Evolutionary conservation across 805 yeast species (phyloP).

Genomic region (Barnettozyma vustinii): DNA sequence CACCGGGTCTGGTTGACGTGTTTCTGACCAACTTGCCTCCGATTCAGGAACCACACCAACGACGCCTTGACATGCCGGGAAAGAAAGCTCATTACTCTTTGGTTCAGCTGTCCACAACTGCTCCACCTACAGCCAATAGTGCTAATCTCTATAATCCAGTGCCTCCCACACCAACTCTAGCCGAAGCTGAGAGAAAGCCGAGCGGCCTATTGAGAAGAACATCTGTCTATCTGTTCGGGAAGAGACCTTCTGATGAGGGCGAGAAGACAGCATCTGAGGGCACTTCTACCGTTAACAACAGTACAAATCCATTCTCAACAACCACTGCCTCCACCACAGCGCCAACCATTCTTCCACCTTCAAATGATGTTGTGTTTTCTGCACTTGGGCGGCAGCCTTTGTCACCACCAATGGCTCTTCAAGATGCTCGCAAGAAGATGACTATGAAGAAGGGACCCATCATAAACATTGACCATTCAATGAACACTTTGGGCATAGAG

Average conservation of each 20-base stretch:
- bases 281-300: constrained; percentile 7
- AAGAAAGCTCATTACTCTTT: constrained; percentile 34
- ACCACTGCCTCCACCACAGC: not conserved
- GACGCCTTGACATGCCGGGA: constrained; percentile 38
- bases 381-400: constrained; percentile 17
- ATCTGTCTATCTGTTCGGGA: not conserved
- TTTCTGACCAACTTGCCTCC: constrained; percentile 33
- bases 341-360: constrained; percentile 4
- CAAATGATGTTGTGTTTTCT: constrained; percentile 9
- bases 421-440: constrained; percentile 71
- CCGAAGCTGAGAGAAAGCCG: not conserved
- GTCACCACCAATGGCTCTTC: constrained; percentile 25
- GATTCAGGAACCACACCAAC: constrained; percentile 22
- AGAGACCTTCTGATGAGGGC: not conserved
- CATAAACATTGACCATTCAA: constrained; percentile 68
- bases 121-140: constrained; percentile 2
- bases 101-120: not conserved
- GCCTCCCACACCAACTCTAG: not conserved
- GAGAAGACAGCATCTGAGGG: not conserved
- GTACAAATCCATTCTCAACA: constrained; percentile 9
- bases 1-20: constrained; percentile 38
- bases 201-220: not conserved
- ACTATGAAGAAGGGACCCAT: constrained; percentile 82
- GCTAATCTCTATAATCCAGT: not conserved
- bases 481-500: constrained; percentile 44